phyloP scores from a whole-genome alignment of 305 asterid species.

The Fraxinus albicans region DNA sequence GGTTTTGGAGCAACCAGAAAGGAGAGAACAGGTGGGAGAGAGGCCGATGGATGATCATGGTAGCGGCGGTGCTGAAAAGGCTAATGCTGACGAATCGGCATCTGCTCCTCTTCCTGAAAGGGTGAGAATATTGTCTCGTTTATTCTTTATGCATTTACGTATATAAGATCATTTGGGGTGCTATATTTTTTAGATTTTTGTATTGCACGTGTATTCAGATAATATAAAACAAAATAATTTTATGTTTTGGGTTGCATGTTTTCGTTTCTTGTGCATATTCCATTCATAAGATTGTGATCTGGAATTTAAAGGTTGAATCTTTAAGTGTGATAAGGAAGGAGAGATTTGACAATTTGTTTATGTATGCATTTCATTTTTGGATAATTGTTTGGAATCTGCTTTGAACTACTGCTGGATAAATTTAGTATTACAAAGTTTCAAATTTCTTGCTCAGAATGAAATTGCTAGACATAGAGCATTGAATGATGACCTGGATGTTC shows the following conservation, averaged over 20 bases:
- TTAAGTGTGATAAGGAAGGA: slow-evolving; percentile 11
- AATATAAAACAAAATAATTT: background rate
- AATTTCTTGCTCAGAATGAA: background rate
- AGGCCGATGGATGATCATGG: slow-evolving; percentile 57
- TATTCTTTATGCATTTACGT: slow-evolving; percentile 3
- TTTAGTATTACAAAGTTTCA: background rate
- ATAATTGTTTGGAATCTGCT: background rate
- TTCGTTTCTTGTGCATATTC: background rate
- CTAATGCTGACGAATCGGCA: slow-evolving; percentile 54
- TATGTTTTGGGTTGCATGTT: background rate
- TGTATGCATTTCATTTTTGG: background rate
- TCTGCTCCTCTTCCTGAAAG: slow-evolving; percentile 67
- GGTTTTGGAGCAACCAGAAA: slow-evolving; percentile 28
- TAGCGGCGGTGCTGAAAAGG: slow-evolving; percentile 58
- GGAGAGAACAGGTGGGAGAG: slow-evolving; percentile 46
- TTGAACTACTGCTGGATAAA: background rate
- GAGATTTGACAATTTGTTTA: slow-evolving; percentile 6
- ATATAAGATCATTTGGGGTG: background rate
- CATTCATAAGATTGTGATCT: slow-evolving; percentile 14
- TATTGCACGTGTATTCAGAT: background rate
- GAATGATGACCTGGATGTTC: background rate
- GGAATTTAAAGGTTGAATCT: slow-evolving; percentile 19
- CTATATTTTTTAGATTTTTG: background rate
- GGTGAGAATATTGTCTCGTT: slow-evolving; percentile 32
- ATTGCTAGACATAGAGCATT: background rate